Conservation (phyloP, 768 basidiomycete genomes). For the Phylloporus sp. region DNA sequence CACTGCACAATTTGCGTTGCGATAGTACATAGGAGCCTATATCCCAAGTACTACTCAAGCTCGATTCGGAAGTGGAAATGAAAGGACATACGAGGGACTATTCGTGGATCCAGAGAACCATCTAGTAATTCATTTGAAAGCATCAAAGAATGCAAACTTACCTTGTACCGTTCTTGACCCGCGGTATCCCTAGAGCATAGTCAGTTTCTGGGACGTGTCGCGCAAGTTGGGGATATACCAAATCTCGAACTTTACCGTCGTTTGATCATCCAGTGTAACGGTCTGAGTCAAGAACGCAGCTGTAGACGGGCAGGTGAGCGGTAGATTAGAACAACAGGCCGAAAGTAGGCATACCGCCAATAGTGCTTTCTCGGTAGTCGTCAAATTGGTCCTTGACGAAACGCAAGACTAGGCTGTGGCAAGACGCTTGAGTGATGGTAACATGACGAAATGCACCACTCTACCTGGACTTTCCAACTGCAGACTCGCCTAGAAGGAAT, state of each 20-base stretch:
- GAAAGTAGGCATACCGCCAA: slow-evolving; percentile 56
- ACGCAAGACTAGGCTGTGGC: slow-evolving; percentile 77
- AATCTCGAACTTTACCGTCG: slow-evolving; percentile 96
- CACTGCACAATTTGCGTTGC: slow-evolving; percentile 89
- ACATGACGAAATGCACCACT: slow-evolving; percentile 10
- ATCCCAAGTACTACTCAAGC: slow-evolving; percentile 2
- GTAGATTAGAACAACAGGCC: background rate
- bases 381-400: slow-evolving; percentile 98
- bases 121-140: background rate
- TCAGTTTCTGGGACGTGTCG: background rate
- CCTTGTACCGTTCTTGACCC: slow-evolving; percentile 94
- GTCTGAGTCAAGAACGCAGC: slow-evolving; percentile 99
- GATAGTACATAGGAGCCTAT: slow-evolving; percentile 94
- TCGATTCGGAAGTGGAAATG: background rate
- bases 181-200: slow-evolving; percentile 74
- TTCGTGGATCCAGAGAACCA: background rate
- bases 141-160: slow-evolving; percentile 23
- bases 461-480: slow-evolving; percentile 95
- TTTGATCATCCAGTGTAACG: slow-evolving; percentile 82
- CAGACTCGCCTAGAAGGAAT: slow-evolving; percentile 73
- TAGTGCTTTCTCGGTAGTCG: slow-evolving; percentile 92
- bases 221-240: slow-evolving; percentile 51
- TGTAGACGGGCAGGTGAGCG: slow-evolving; percentile 30
- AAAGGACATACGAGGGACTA: slow-evolving; percentile 44
- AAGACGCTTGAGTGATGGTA: slow-evolving; percentile 22